These are phyloP conservation scores for Fraxinus albicans DNA, from an alignment of 305 asterid species.

Conservation along the genomic window DNA sequence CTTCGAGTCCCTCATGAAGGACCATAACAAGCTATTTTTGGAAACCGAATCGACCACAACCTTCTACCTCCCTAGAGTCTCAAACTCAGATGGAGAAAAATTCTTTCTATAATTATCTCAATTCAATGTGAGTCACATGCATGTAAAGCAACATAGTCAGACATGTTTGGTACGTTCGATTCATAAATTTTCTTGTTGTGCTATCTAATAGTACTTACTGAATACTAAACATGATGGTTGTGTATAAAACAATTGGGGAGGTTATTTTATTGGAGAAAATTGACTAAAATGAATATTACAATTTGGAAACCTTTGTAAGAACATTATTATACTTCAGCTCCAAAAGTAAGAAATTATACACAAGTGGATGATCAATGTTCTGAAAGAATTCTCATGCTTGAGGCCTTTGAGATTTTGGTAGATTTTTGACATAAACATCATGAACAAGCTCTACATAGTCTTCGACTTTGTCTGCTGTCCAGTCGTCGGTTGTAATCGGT, in stretches of 20 bases:
- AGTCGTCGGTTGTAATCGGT: constrained; percentile 46
- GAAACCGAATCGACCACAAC: not conserved
- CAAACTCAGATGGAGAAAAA: not conserved
- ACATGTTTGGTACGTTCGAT: not conserved
- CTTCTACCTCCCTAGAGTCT: not conserved
- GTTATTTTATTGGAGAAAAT: not conserved
- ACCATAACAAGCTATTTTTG: not conserved
- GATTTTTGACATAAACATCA: constrained; percentile 37
- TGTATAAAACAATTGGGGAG: not conserved
- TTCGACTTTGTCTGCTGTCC: constrained; percentile 37
- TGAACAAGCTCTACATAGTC: constrained; percentile 38
- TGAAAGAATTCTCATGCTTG: not conserved
- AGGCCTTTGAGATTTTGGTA: constrained; percentile 43
- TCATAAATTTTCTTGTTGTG: not conserved
- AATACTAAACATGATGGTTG: not conserved
- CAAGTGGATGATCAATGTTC: not conserved
- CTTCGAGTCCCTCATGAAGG: too few species aligned
- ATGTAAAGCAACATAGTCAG: not conserved
- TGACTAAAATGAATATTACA: not conserved
- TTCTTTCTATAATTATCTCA: not conserved
- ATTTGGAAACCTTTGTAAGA: not conserved
- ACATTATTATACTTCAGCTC: not conserved
- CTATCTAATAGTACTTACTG: not conserved
- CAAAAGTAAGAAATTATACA: not conserved
- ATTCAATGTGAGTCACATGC: not conserved